Evolutionary conservation across 345 rosid genomes (phyloP).

Genomic region (Eutrema yunnanense): DNA sequence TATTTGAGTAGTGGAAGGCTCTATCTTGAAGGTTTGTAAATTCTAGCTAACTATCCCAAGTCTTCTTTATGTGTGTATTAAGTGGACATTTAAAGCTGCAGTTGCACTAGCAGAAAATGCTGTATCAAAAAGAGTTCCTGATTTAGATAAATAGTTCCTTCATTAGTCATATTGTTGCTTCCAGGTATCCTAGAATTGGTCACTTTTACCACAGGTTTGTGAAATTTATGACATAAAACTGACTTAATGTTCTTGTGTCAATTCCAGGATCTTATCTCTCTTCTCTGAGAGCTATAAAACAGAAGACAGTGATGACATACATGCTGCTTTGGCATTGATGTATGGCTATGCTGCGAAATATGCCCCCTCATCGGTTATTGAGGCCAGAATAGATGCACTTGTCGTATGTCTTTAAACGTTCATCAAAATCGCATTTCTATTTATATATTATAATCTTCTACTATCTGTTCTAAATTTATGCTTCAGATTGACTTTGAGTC

Average conservation of each 20-base stretch:
- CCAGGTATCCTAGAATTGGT: not conserved
- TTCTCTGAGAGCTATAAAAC: constrained; percentile 69
- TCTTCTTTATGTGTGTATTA: not conserved
- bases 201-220: not conserved
- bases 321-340: constrained; percentile 99
- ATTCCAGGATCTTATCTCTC: constrained; percentile 71
- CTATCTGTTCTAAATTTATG: not conserved
- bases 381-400: constrained; percentile 97
- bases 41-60: constrained; percentile 2
- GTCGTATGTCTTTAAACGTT: constrained; percentile 52
- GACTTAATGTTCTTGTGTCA: constrained; percentile 24
- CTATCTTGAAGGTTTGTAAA: not conserved
- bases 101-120: not conserved
- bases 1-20: not conserved
- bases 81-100: not conserved
- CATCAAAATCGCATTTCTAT: not conserved
- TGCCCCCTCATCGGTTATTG: constrained; percentile 93
- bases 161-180: constrained; percentile 1
- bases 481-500: not conserved
- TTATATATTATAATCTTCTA: constrained; percentile 8
- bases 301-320: constrained; percentile 94
- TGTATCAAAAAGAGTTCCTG: not conserved
- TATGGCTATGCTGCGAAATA: constrained; percentile 99
- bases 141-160: not conserved
- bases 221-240: not conserved